Conservation (phyloP, 1,284 basidiomycete species). For the Anthracocystis walkeri region DNA sequence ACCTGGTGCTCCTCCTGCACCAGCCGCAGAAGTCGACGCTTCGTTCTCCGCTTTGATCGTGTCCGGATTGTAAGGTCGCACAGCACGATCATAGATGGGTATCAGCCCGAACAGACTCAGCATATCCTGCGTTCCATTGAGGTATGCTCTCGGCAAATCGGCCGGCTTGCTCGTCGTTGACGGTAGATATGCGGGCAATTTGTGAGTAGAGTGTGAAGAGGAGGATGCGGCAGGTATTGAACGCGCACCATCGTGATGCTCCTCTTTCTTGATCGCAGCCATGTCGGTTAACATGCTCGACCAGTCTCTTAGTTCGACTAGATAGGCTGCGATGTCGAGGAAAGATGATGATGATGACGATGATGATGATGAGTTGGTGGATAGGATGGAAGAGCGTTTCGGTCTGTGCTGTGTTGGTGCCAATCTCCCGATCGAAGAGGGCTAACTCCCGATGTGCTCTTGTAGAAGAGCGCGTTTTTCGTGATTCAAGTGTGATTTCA, state of each 20-base stretch:
- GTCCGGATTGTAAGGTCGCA: conserved; percentile 54
- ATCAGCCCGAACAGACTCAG: conserved; percentile 52
- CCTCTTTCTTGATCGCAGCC: conserved; percentile 22
- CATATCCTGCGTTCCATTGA: conserved; percentile 62
- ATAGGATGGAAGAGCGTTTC: neutral
- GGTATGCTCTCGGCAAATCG: conserved; percentile 31
- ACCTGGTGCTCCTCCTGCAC: neutral
- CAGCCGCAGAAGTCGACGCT: conserved; percentile 1
- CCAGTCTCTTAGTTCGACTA: too few relatives aligned
- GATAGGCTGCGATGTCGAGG: too few relatives aligned
- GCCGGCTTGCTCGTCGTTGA: conserved; percentile 37
- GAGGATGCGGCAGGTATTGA: conserved; percentile 1
- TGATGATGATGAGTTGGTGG: neutral
- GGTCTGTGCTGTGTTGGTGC: conserved; percentile 9
- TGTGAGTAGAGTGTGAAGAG: conserved; percentile 10
- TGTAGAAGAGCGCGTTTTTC: conserved; percentile 8
- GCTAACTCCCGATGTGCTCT: neutral
- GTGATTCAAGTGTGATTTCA: neutral
- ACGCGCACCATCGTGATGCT: conserved; percentile 11
- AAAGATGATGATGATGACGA: neutral
- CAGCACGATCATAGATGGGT: conserved; percentile 59
- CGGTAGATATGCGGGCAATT: conserved; percentile 35
- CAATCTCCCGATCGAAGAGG: conserved; percentile 2
- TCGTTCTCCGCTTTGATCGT: conserved; percentile 27
- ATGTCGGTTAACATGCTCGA: conserved; percentile 21